Evolutionary conservation across 1,139 yeast species (phyloP).

Genomic region (Suhomyces bolitotheri): DNA sequence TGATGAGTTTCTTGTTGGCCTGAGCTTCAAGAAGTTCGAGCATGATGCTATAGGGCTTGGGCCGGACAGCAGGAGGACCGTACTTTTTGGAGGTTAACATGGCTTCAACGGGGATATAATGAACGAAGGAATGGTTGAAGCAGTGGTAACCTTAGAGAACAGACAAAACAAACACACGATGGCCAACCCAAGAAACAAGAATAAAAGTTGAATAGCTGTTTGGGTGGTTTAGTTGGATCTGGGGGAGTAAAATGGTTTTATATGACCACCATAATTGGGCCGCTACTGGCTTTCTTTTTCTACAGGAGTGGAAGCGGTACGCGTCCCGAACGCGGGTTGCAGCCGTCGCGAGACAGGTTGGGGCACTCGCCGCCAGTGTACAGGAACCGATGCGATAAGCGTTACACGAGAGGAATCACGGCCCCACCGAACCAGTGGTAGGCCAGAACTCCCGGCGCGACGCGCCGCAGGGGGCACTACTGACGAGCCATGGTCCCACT

Average conservation of each 20-base stretch:
- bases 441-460: not conserved
- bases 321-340: conserved; percentile 13
- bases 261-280: conserved; percentile 3
- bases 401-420: not conserved
- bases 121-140: conserved; percentile 16
- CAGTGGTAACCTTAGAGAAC: not conserved
- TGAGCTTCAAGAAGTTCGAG: conserved; percentile 50
- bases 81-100: conserved; percentile 18
- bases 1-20: conserved; percentile 41
- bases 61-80: conserved; percentile 48
- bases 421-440: too few relatives aligned
- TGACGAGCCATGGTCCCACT: not conserved
- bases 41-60: conserved; percentile 41
- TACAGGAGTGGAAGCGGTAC: conserved; percentile 9
- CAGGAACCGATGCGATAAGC: not conserved
- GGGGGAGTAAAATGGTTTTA: conserved; percentile 9
- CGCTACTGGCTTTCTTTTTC: conserved; percentile 8
- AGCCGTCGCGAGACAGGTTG: conserved; percentile 7
- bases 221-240: too few relatives aligned
- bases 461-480: not conserved
- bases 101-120: conserved; percentile 5
- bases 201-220: too few relatives aligned
- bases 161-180: too few relatives aligned
- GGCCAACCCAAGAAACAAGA: too few relatives aligned
- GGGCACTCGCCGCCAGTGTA: not conserved